Base-by-base conservation (phyloP, 179 eudicot species). In the Drosera spatulata region DNA sequence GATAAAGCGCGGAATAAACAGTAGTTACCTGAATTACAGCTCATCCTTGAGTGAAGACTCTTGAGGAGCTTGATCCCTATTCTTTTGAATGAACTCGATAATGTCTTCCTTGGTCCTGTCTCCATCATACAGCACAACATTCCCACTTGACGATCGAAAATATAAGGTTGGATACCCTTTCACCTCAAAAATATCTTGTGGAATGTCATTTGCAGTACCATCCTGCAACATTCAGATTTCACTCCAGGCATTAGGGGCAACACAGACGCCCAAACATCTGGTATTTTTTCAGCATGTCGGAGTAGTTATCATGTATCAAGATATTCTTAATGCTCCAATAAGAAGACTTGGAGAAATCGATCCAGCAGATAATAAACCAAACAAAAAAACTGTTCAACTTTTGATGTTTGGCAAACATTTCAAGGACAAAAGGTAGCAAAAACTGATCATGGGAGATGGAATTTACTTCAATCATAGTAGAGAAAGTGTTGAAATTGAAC, bases 131-230 rank as follows among this genome's bases (percentile, higher is more conserved):
- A 65, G 79, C 61, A 61, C 14, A 39, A 81, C n/a, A 44, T 86
- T 76, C 48, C 95, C 97, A 73, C 80, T 84, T 14, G 95, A 81
- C 49, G 95, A 69, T 77, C 77, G 75, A 61, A 89, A 84, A 79
- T 87, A 89, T 56, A 89, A 22, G 13, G 97, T 87, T 41, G 97
- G 97, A 71, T 87, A 87, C 48, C 97, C 97, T 75, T 89, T 78
- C 47, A 87, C 86, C 0, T 84, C 85, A 52, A 87, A 87, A 6
- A 71, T 54, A 50, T 77, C 95, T 39, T 60, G 71, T 12, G 89
- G 82, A 44, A 79, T 64, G 74, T 89, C 97, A 73, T 89, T 89
- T 63, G 87, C 95, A 51, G 97, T 87, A n/a, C 89, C 89, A 81
- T 89, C 97, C 97, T 89, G 71, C 33, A 10, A 5, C n/a, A 12